phyloP scores from a whole-genome alignment of 2,329 filamentous ascomycete genomes.

The Colletotrichum orchidophilum region DNA sequence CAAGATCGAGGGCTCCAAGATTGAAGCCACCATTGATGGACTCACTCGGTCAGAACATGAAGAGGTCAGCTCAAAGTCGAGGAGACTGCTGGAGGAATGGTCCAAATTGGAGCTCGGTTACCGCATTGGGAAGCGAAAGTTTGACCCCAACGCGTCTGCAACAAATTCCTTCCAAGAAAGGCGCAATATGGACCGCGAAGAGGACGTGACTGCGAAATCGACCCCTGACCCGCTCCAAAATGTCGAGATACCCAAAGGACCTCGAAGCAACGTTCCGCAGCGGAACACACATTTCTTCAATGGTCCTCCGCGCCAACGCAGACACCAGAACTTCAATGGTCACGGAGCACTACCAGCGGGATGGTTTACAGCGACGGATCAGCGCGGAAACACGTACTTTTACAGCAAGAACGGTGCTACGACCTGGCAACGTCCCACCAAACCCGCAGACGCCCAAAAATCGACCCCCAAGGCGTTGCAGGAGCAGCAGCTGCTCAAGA shows the following conservation, averaged over 20 bases:
- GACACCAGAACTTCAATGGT: slow-evolving; percentile 62
- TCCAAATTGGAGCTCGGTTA: slow-evolving; percentile 90
- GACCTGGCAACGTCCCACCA: slow-evolving; percentile 83
- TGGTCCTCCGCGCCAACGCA: slow-evolving; percentile 48
- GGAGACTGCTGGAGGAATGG: slow-evolving; percentile 82
- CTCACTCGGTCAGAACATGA: slow-evolving; percentile 76
- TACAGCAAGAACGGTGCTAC: slow-evolving; percentile 82
- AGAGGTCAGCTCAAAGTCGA: slow-evolving; percentile 77
- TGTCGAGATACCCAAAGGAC: slow-evolving; percentile 65
- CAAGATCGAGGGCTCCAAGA: slow-evolving; percentile 96
- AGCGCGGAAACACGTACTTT: slow-evolving; percentile 81
- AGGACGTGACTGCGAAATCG: slow-evolving; percentile 45
- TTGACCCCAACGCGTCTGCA: slow-evolving; percentile 71
- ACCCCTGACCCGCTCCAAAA: slow-evolving; percentile 55
- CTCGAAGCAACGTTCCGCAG: slow-evolving; percentile 68
- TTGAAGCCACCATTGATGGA: slow-evolving; percentile 81
- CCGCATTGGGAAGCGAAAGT: slow-evolving; percentile 89
- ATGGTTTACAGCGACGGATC: slow-evolving; percentile 82
- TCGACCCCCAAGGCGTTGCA: slow-evolving; percentile 70
- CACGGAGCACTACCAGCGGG: slow-evolving; percentile 75
- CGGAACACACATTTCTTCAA: slow-evolving; percentile 59
- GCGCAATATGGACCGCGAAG: slow-evolving; percentile 58
- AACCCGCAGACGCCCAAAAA: slow-evolving; percentile 71
- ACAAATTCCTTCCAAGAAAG: slow-evolving; percentile 70
- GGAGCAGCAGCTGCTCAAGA: slow-evolving; percentile 79